phyloP scores from a whole-genome alignment of 2,329 filamentous ascomycete genomes.

The Cucurbitaria berberidis region DNA sequence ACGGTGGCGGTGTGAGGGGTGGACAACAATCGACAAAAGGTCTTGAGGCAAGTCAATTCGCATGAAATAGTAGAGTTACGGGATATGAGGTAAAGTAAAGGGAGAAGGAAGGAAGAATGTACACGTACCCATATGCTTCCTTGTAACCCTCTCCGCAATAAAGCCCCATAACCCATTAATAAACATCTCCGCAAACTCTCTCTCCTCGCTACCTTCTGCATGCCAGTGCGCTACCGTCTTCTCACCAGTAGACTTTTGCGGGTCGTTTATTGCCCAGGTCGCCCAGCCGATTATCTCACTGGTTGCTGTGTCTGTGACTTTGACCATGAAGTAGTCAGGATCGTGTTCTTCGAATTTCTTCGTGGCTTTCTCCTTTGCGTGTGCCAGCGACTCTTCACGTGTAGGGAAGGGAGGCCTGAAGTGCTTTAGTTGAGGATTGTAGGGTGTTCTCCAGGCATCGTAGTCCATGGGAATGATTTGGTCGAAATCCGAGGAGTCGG shows the following conservation, averaged over 20 bases:
- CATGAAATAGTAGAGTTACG: neutral
- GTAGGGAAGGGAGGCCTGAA: constrained; percentile 24
- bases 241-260: constrained; percentile 6
- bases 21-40: constrained; percentile 20
- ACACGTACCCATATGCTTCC: constrained; percentile 25
- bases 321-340: constrained; percentile 20
- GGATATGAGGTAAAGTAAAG: neutral
- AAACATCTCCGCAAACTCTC: constrained; percentile 31
- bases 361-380: neutral
- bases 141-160: constrained; percentile 17
- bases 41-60: constrained; percentile 6
- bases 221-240: constrained; percentile 24
- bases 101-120: neutral
- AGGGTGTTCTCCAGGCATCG: constrained; percentile 26
- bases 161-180: constrained; percentile 33
- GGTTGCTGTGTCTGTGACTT: constrained; percentile 22
- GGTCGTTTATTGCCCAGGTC: constrained; percentile 24
- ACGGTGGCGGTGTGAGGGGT: constrained; percentile 39
- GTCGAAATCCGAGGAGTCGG: constrained; percentile 14
- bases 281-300: constrained; percentile 22
- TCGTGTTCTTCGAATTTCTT: constrained; percentile 3
- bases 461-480: constrained; percentile 24
- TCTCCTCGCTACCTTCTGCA: constrained; percentile 26
- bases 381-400: constrained; percentile 19
- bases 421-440: constrained; percentile 36